A percentile compares a stretch with the other conserved stretches of the same genome.
These are phyloP conservation scores for Nitzschia sp. DNA, from an alignment of 108 stramenopile species.

Conservation along the genomic window DNA sequence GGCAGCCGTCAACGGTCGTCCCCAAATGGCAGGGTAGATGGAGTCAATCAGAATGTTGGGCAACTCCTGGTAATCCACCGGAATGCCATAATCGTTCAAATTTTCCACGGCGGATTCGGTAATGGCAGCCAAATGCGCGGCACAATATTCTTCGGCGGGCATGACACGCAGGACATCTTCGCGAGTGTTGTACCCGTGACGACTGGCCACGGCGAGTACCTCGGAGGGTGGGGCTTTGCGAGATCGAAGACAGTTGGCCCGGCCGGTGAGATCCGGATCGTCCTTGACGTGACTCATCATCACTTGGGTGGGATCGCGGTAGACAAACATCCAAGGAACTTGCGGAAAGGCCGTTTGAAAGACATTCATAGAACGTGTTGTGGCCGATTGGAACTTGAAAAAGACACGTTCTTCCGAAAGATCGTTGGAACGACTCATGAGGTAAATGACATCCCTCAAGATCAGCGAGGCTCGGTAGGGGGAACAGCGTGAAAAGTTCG, in stretches of 20 bases:
- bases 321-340: slow-evolving; percentile 92
- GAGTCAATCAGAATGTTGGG: slow-evolving; percentile 47
- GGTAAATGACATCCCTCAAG: slow-evolving; percentile 58
- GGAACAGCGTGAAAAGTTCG: slow-evolving; percentile 27
- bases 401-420: slow-evolving; percentile 71
- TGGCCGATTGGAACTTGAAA: slow-evolving; percentile 94
- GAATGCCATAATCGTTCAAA: slow-evolving; percentile 49
- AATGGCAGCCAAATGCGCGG: slow-evolving; percentile 76
- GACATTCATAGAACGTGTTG: slow-evolving; percentile 57
- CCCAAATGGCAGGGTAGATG: slow-evolving; percentile 51
- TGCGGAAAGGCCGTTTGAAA: slow-evolving; percentile 86
- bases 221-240: slow-evolving; percentile 29
- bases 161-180: slow-evolving; percentile 1
- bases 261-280: slow-evolving; percentile 30
- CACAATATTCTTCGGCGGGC: slow-evolving; percentile 71
- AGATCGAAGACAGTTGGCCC: slow-evolving; percentile 59
- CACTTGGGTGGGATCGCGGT: slow-evolving; percentile 92
- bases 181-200: slow-evolving; percentile 23
- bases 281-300: slow-evolving; percentile 83
- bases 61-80: slow-evolving; percentile 61
- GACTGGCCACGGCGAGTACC: slow-evolving; percentile 31
- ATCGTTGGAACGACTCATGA: slow-evolving; percentile 80
- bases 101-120: slow-evolving; percentile 63
- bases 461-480: slow-evolving; percentile 46
- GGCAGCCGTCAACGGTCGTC: slow-evolving; percentile 61